These are phyloP conservation scores for Kwoniella mangroviensis DNA, from an alignment of 768 basidiomycete species.

Conservation along the genomic window DNA sequence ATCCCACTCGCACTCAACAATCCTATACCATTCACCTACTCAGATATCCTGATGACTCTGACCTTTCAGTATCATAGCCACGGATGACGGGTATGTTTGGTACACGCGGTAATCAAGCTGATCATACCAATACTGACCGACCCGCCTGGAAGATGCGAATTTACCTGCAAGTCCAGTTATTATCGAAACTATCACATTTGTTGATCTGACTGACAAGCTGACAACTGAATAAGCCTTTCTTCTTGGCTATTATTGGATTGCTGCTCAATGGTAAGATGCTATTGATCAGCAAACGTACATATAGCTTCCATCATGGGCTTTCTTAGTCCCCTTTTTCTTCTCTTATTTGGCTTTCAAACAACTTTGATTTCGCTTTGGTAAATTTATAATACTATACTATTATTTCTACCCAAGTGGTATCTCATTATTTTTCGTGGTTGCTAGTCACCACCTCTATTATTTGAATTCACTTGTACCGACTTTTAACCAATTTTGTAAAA, in stretches of 20 bases:
- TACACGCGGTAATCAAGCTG: background rate
- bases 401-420: slow-evolving; percentile 14
- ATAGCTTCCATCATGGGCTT: background rate
- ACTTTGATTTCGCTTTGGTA: slow-evolving; percentile 20
- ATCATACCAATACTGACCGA: slow-evolving; percentile 5
- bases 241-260: background rate
- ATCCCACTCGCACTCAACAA: too few species aligned
- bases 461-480: background rate
- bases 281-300: too few species aligned
- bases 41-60: too few species aligned
- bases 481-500: background rate
- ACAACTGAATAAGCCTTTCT: slow-evolving; percentile 3
- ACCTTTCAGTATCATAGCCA: too few species aligned
- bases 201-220: slow-evolving; percentile 2
- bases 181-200: background rate
- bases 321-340: background rate
- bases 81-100: background rate
- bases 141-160: background rate
- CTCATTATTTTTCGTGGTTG: background rate
- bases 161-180: slow-evolving; percentile 2
- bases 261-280: too few species aligned
- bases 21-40: too few species aligned
- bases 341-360: background rate
- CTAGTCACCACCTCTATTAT: slow-evolving; percentile 16
- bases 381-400: background rate